Evolutionary conservation across 2,329 filamentous ascomycete species (phyloP).

Genomic region (Blastomyces parvus): DNA sequence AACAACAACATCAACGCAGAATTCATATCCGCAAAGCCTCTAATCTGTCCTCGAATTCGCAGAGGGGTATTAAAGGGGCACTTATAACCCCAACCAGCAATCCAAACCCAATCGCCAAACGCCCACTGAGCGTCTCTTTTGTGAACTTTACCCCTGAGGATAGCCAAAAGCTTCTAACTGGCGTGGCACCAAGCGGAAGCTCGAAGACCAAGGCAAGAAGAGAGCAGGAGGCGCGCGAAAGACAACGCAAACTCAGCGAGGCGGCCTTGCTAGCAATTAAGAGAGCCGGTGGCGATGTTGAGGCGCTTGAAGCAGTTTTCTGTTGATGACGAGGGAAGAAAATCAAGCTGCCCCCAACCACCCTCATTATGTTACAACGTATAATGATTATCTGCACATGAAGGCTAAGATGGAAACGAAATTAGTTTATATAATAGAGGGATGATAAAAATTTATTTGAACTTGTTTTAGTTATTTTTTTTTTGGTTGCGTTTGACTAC

Average conservation of each 20-base stretch:
- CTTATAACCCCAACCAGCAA: slow-evolving; percentile 6
- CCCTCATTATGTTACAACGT: slow-evolving; percentile 10
- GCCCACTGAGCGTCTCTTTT: slow-evolving; percentile 45
- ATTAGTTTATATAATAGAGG: slow-evolving; percentile 8
- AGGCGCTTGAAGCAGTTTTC: slow-evolving; percentile 34
- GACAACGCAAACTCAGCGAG: slow-evolving; percentile 44
- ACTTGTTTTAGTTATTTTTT: not conserved
- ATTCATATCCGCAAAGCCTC: slow-evolving; percentile 35
- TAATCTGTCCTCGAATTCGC: slow-evolving; percentile 17
- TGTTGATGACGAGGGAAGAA: slow-evolving; percentile 19
- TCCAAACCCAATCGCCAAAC: slow-evolving; percentile 8
- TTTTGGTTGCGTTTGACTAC: not conserved
- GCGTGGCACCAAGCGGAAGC: slow-evolving; percentile 83
- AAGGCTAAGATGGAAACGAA: slow-evolving; percentile 16
- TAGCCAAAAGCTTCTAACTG: slow-evolving; percentile 67
- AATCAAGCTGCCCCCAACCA: not conserved
- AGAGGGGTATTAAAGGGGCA: slow-evolving; percentile 17
- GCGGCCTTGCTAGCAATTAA: slow-evolving; percentile 36
- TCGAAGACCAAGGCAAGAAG: slow-evolving; percentile 90
- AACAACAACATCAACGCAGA: slow-evolving; percentile 23
- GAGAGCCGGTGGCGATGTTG: slow-evolving; percentile 38
- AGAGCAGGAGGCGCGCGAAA: slow-evolving; percentile 78
- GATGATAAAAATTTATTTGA: slow-evolving; percentile 5
- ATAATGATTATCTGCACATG: slow-evolving; percentile 6
- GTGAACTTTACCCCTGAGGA: slow-evolving; percentile 86